Percentiles rank a stretch among this genome's conserved stretches.
Conservation (phyloP, 2,329 filamentous ascomycete genomes). For the Talaromyces piceae region DNA sequence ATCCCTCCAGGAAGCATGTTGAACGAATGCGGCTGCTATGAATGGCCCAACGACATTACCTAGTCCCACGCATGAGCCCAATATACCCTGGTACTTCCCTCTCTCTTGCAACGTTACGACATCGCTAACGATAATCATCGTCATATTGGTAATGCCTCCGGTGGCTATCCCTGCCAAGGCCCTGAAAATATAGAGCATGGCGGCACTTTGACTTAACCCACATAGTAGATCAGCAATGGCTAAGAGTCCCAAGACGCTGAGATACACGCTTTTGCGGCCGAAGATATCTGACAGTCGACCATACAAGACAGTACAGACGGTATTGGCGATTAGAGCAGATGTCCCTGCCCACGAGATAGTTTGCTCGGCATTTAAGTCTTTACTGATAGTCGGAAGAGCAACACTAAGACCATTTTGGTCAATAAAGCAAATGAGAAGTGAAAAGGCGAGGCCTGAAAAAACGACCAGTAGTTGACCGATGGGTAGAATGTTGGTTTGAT, state of each 20-base stretch:
- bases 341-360: slow-evolving; percentile 65
- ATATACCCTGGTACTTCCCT: slow-evolving; percentile 48
- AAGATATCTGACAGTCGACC: slow-evolving; percentile 56
- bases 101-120: slow-evolving; percentile 52
- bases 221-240: slow-evolving; percentile 53
- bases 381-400: slow-evolving; percentile 46
- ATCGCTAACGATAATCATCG: slow-evolving; percentile 57
- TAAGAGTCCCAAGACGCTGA: slow-evolving; percentile 47
- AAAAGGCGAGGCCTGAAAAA: slow-evolving; percentile 46
- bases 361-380: slow-evolving; percentile 38
- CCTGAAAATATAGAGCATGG: slow-evolving; percentile 56
- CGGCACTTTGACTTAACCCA: slow-evolving; percentile 47
- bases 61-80: slow-evolving; percentile 38
- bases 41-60: slow-evolving; percentile 44
- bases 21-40: slow-evolving; percentile 40
- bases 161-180: slow-evolving; percentile 55
- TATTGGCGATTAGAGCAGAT: slow-evolving; percentile 60
- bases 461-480: slow-evolving; percentile 40
- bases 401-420: slow-evolving; percentile 52
- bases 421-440: slow-evolving; percentile 49
- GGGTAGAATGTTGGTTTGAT: slow-evolving; percentile 53
- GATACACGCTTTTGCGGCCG: slow-evolving; percentile 52
- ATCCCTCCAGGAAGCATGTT: slow-evolving; percentile 38
- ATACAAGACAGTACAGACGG: slow-evolving; percentile 59
- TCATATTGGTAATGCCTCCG: slow-evolving; percentile 52